Evolutionary conservation across 78 protist genomes (phyloP), one percentile per base, ranked within the genome.

Genomic region (Acrasis kona): DNA sequence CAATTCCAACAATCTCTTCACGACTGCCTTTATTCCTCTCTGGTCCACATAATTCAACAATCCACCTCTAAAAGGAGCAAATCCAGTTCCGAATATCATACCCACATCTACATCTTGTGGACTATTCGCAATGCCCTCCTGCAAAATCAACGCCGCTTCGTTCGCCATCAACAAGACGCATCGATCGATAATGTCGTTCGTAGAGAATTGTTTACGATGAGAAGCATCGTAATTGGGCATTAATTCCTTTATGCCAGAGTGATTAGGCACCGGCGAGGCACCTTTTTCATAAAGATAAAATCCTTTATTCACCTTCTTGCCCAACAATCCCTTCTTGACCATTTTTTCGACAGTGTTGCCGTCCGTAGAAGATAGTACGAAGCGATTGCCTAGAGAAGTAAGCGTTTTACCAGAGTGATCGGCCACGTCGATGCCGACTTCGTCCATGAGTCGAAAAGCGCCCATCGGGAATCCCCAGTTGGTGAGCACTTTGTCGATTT

Each of bases 391-490:
- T 41, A 39, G 86, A 9, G n/a, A 32, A 34, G 0, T 10, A 30
- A 90, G 79, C 35, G 27, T 29, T 10, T 41, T 28, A 39, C 27
- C 65, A 31, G 87, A 75, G 68, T 85, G 82, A 41, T 4, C 0
- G 31, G 86, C 87, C 5, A 87, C 90, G 64, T 90, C 95, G 57
- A 90, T 27, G 29, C 95, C 95, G 2, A 87, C 91, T 84, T 90
- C 91, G 74, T 90, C 95, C 19, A 37, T 41, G 7, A 90, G 88
- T 10, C 85, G 61, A 64, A 85, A 8, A 2, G 89, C 84, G 10
- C 95, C 95, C 36, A 90, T 80, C n/a, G 95, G 95, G 76, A 79
- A 76, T 36, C 95, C 95, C 37, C 77, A 87, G 39, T 35, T 36
- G 30, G 10, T 7, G 57, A 87, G 19, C 27, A 41, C 77, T 41